Evolutionary conservation across 305 asterid genomes (phyloP).

Genomic region (Rubia balearica): DNA sequence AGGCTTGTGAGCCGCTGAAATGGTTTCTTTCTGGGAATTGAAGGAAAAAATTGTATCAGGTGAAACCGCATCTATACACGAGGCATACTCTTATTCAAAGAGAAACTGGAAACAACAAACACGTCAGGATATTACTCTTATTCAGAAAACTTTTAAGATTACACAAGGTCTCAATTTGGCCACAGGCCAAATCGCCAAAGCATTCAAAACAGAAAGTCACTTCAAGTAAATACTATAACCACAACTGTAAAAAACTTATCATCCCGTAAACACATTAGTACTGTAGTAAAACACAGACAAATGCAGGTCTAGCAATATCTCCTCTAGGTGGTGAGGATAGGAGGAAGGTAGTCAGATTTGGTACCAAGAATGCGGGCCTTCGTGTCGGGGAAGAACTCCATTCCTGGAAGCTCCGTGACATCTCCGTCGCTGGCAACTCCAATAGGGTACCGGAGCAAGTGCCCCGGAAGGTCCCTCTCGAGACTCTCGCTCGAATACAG

Average conservation of each 20-base stretch:
- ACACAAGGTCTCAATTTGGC: neutral
- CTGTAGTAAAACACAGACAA: neutral
- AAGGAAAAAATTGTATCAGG: no score
- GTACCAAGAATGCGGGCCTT: conserved; percentile 71
- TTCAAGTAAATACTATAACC: neutral
- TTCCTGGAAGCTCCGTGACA: conserved; percentile 71
- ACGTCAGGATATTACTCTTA: neutral
- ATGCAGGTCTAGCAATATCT: neutral
- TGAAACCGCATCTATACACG: no score
- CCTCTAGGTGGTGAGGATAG: conserved; percentile 69
- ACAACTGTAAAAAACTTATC: conserved; percentile 3
- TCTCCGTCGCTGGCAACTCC: conserved; percentile 61
- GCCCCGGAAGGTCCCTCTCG: conserved; percentile 75
- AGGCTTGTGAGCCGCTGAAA: no score
- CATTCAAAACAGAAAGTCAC: neutral
- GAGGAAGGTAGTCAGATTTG: conserved; percentile 74
- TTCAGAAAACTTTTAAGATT: neutral
- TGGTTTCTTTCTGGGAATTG: no score
- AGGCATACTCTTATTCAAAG: neutral
- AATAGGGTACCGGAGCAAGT: conserved; percentile 79
- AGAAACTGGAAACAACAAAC: neutral
- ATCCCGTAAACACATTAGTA: neutral
- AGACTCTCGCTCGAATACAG: conserved; percentile 53
- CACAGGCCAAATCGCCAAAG: neutral
- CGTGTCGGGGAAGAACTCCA: conserved; percentile 81